Base-by-base conservation (phyloP, 192 early-diverging fungal species). In the Gamsiella multidivaricata region DNA sequence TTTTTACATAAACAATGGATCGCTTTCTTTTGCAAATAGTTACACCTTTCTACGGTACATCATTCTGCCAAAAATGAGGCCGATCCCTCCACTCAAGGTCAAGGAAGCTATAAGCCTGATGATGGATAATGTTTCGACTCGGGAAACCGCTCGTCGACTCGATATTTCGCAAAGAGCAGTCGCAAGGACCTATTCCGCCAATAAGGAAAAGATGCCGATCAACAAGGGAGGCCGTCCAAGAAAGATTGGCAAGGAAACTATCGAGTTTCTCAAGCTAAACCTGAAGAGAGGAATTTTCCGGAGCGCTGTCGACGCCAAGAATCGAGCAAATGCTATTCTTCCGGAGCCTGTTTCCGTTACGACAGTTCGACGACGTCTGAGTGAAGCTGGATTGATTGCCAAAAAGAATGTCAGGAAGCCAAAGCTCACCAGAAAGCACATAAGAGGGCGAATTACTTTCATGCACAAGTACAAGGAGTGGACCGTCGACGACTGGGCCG, bases 361-460 rank as follows among this genome's bases (percentile, higher is more conserved):
- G 7, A 69, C 66, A 9, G 23, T 69, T 41, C 34, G 49, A 29
- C 18, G 66, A 1, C 22, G 55, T 1, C 66, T 69, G 5, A 47
- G 25, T 18, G 47, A 68, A 54, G 66, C 66, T 17, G 66, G 66
- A 69, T 32, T 69, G 25, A 69, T 69, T 0, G 56, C 55, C 9
- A 59, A 69, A 59, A 57, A 39, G 47, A 41, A 28, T 1, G 36
- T 54, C 0, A 70, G 61, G 42, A 0, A 51, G 3, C 58, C 57
- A 14, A 58, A 39, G 3, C 41, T 70, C 0, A 61, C 23, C 22
- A 25, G 23, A 42, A 1, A 31, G 0, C 37, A 61, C 20, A 47
- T 70, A 4, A 5, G 45, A 25, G 58, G 39, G 0, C 25, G 56
- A 0, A 14, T 62, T 5, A 22, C 26, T 17, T 62, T 78, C 39